Evolutionary conservation across 2,329 filamentous ascomycete species (phyloP), one percentile per base, ranked within the genome.

Genomic region (Penicillium sp.): DNA sequence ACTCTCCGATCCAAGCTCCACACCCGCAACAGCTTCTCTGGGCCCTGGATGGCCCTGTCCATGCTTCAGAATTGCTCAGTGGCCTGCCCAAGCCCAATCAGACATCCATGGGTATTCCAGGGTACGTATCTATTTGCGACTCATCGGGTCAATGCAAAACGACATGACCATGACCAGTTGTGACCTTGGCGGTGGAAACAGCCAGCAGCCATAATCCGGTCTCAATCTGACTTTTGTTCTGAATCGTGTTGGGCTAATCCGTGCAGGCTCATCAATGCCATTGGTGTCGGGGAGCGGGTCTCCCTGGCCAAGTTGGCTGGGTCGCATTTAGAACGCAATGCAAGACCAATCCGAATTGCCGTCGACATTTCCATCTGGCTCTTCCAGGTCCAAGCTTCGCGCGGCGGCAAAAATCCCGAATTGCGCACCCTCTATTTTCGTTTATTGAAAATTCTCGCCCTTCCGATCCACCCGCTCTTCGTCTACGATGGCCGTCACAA

Each of bases 301-400:
- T 85, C 93, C 13, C 77, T 98, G 8, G 82, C 87, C 32, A 94
- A 88, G 63, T 78, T 97, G 43, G 86, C 90, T 28, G 77, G 90
- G 39, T 81, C 90, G 41, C 85, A 88, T 57, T 80, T 94, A 54
- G 81, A 89, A 60, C 70, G 77, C 46, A 82, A 81, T 9, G 78
- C 80, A 25, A 79, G 84, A 1, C 90, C 90, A 0, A 75, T 97
- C 36, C 85, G 90, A 36, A 77, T 98, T 40, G 93, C 93, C 35
- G 86, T 98, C 55, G 93, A 98, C 65, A 86, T 95, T 58, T 89
- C 90, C 3, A 97, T 98, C 64, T 98, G 93, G 93, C 86, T 95
- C 39, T 97, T 95, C 63, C 93, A 98, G 63, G 85, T 85, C 9
- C 90, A 95, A 64, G 85, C 88, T 11, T 87, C 87, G 13, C 83